A percentile compares a stretch with the other conserved stretches of the same genome.
phyloP scores from a whole-genome alignment of 768 basidiomycete species.

The Russula earlei region DNA sequence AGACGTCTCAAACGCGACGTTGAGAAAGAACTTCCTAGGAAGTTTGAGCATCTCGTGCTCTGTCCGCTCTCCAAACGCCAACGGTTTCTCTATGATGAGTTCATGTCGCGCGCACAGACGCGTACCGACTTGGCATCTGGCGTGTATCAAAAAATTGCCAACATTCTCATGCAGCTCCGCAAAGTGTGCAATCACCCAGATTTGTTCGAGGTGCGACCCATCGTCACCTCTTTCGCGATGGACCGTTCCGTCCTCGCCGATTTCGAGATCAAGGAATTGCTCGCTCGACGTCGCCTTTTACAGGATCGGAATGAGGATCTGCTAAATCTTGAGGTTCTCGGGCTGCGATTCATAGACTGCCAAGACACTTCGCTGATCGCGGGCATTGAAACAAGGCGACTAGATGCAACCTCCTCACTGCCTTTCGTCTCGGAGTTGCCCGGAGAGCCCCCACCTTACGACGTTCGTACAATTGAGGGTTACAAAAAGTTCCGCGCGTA shows the following conservation, averaged over 20 bases:
- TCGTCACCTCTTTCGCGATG: conserved; percentile 69
- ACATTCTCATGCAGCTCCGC: conserved; percentile 95
- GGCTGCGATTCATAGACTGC: conserved; percentile 49
- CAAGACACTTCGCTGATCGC: conserved; percentile 46
- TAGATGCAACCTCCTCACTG: conserved; percentile 52
- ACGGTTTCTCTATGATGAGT: conserved; percentile 93
- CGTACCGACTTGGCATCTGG: conserved; percentile 76
- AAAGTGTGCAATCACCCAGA: conserved; percentile 96
- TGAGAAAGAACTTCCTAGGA: conserved; percentile 89
- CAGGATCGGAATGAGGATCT: conserved; percentile 41
- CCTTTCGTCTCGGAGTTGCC: conserved; percentile 45
- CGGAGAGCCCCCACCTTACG: conserved; percentile 60
- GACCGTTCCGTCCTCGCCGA: conserved; percentile 66
- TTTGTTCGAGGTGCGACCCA: conserved; percentile 82
- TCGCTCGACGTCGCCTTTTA: conserved; percentile 68
- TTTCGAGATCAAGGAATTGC: conserved; percentile 80
- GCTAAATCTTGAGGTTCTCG: conserved; percentile 54
- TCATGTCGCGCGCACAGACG: conserved; percentile 84
- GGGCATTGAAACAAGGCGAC: conserved; percentile 41
- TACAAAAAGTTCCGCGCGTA: conserved; percentile 43
- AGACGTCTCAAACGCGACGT: conserved; percentile 97
- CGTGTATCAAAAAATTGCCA: conserved; percentile 81
- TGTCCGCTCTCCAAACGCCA: conserved; percentile 87
- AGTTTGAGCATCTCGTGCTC: conserved; percentile 83
- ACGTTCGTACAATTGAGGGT: conserved; percentile 66